Evolutionary conservation across 164 flowering plant genomes (phyloP).

Genomic region (Dillenia suffruticosa): DNA sequence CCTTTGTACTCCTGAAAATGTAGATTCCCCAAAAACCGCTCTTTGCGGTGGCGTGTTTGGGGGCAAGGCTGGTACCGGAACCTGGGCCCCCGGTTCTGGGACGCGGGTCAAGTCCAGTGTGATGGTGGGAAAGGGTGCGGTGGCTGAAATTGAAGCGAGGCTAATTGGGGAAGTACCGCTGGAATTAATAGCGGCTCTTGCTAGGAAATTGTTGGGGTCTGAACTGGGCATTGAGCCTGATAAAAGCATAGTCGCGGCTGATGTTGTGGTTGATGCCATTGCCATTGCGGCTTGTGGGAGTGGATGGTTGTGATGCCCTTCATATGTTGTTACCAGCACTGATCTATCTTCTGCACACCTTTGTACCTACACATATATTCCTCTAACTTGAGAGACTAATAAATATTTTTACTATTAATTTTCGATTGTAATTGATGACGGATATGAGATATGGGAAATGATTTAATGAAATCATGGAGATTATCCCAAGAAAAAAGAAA

Average conservation of each 20-base stretch:
- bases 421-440: too few relatives aligned
- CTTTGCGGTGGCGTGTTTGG: not conserved
- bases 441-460: too few relatives aligned
- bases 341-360: constrained; percentile 53
- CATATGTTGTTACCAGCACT: constrained; percentile 58
- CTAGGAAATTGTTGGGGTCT: constrained; percentile 25
- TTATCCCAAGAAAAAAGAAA: not conserved
- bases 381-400: too few relatives aligned
- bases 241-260: constrained; percentile 47
- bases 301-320: constrained; percentile 61
- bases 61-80: not conserved
- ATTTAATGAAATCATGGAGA: not conserved
- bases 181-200: constrained; percentile 21
- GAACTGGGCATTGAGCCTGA: constrained; percentile 51
- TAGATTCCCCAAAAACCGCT: not conserved
- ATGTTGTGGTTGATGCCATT: constrained; percentile 56
- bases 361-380: constrained; percentile 30
- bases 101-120: constrained; percentile 49
- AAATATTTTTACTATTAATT: too few relatives aligned
- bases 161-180: constrained; percentile 28
- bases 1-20: not conserved
- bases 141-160: constrained; percentile 54
- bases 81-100: constrained; percentile 16
- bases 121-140: constrained; percentile 65
- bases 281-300: constrained; percentile 58